Conservation (phyloP, 768 basidiomycete species). For the Amanita phalloides region DNA sequence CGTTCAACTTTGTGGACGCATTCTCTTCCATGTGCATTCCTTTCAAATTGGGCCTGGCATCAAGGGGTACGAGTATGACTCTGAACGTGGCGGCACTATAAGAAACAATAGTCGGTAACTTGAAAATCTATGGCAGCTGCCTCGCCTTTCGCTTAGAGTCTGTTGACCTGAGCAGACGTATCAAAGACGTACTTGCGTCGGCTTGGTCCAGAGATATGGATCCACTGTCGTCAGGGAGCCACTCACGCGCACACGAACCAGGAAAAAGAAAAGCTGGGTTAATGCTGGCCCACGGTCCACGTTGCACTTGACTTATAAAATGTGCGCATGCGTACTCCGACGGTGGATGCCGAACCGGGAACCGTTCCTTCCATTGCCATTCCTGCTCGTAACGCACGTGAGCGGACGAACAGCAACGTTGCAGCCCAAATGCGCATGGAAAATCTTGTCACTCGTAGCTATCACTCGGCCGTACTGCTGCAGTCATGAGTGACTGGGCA, state of each 20-base stretch:
- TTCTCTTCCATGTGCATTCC: neutral
- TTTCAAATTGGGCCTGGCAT: neutral
- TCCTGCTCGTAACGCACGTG: conserved; percentile 18
- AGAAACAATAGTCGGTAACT: neutral
- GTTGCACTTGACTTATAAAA: conserved; percentile 1
- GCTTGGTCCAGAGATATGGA: neutral
- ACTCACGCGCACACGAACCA: neutral
- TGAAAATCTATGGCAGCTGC: neutral
- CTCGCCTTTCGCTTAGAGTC: neutral
- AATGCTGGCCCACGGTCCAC: neutral
- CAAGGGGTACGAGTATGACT: neutral
- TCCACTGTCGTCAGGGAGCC: neutral
- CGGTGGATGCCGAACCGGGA: conserved; percentile 18
- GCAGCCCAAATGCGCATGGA: conserved; percentile 14
- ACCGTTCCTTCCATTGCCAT: conserved; percentile 24
- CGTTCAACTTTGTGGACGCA: neutral
- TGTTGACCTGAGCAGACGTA: neutral
- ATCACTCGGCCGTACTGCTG: no score
- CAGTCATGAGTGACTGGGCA: no score
- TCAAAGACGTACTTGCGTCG: neutral
- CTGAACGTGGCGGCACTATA: neutral
- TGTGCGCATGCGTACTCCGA: neutral
- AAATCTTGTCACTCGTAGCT: no score
- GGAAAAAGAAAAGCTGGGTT: neutral
- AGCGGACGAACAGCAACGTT: conserved; percentile 26